Conservation (phyloP, 2,329 filamentous ascomycete species). For the Sclerotinia spermophila region DNA sequence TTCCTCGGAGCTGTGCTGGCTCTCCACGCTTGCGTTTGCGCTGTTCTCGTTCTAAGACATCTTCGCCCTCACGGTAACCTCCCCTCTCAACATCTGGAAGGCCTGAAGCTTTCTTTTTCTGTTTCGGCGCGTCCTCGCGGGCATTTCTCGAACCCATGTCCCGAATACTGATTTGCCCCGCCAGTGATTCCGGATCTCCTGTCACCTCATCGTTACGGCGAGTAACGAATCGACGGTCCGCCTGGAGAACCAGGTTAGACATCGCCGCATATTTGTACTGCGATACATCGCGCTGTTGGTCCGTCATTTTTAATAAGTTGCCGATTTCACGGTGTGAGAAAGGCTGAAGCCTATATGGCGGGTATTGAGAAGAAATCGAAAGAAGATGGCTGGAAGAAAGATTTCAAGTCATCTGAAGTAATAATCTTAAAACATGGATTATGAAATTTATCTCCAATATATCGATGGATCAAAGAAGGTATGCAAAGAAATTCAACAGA, state of each 20-base stretch:
- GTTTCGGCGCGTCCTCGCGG: constrained; percentile 74
- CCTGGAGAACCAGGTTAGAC: constrained; percentile 99
- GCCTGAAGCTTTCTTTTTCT: constrained; percentile 67
- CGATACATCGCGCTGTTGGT: constrained; percentile 76
- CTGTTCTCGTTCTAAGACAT: constrained; percentile 79
- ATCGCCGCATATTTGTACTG: constrained; percentile 99
- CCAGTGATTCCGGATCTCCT: constrained; percentile 94
- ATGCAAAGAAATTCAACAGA: constrained; percentile 8
- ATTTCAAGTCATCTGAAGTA: constrained; percentile 19
- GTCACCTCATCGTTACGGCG: constrained; percentile 92
- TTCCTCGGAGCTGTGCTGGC: constrained; percentile 63
- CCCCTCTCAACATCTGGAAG: constrained; percentile 71
- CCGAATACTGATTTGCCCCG: constrained; percentile 84
- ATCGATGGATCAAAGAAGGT: background rate
- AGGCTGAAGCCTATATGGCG: constrained; percentile 26
- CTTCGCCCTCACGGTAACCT: constrained; percentile 72
- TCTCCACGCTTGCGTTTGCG: constrained; percentile 79
- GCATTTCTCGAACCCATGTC: constrained; percentile 89
- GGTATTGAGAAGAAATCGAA: constrained; percentile 12
- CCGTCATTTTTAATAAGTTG: constrained; percentile 56
- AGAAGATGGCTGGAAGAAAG: constrained; percentile 13
- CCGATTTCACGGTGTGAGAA: constrained; percentile 30
- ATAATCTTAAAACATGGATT: constrained; percentile 14
- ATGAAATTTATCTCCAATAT: constrained; percentile 2
- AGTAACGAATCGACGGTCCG: constrained; percentile 92